A percentile compares a stretch with the other conserved stretches of the same genome.
phyloP scores from a whole-genome alignment of 148 eudicot species.

The Euryodendron excelsum region DNA sequence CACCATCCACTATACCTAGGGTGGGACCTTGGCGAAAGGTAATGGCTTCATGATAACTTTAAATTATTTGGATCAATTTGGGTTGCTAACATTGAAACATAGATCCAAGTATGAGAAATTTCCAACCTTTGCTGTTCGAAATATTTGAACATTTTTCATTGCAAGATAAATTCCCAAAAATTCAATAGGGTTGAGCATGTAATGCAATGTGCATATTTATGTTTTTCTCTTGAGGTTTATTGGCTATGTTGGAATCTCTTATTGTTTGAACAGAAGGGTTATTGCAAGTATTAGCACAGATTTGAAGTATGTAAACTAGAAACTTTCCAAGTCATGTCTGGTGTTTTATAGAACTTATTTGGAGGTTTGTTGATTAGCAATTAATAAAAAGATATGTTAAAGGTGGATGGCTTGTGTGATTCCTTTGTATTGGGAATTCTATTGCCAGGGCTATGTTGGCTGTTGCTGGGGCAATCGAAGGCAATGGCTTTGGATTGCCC shows the following conservation, averaged over 20 bases:
- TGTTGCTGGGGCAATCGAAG: no score
- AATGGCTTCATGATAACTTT: constrained; percentile 7
- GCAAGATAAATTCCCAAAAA: neutral
- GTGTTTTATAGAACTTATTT: neutral
- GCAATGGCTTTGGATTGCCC: no score
- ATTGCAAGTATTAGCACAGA: neutral
- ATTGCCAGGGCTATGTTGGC: no score
- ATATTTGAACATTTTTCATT: neutral
- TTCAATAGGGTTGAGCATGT: neutral
- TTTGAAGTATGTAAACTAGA: neutral
- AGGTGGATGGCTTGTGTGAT: no score
- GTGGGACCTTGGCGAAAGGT: constrained; percentile 84
- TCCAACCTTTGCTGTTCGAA: no score
- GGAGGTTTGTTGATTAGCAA: no score
- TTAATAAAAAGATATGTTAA: no score
- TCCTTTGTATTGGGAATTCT: no score
- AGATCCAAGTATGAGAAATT: no score
- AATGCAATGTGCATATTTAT: neutral
- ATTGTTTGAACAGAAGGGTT: neutral
- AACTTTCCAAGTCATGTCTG: neutral
- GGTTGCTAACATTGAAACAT: neutral
- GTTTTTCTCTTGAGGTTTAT: neutral
- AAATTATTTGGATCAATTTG: neutral
- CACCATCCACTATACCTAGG: constrained; percentile 42
- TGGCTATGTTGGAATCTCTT: neutral